phyloP scores from a whole-genome alignment of 306 rosid species.

The Trichosanthes truncata region DNA sequence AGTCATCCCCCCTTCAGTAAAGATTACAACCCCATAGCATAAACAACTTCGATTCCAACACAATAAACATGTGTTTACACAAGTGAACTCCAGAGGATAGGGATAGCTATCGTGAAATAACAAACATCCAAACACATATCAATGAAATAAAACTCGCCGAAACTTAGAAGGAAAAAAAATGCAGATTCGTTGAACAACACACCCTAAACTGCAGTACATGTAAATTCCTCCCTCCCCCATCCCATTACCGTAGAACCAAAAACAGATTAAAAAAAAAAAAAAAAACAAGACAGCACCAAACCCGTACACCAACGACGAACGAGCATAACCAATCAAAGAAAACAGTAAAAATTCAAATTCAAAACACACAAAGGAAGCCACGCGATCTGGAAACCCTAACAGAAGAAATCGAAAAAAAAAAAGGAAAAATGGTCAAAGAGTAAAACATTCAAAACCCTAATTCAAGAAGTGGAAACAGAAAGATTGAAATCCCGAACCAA shows the following conservation, averaged over 20 bases:
- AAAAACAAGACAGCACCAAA: background rate
- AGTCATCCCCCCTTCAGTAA: background rate
- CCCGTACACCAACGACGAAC: background rate
- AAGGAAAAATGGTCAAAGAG: background rate
- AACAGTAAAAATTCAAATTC: background rate
- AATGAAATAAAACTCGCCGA: background rate
- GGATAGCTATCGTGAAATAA: background rate
- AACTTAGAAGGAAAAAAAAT: background rate
- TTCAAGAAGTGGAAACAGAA: background rate
- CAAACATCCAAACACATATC: background rate
- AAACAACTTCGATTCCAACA: background rate
- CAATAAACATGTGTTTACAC: background rate
- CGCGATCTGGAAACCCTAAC: conserved; percentile 1
- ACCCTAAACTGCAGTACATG: background rate
- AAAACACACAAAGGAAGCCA: background rate
- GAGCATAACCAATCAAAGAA: background rate
- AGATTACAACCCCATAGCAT: background rate
- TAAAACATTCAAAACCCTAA: conserved; percentile 12
- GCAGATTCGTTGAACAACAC: background rate
- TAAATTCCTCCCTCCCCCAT: background rate
- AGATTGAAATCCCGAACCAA: background rate
- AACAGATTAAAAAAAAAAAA: background rate
- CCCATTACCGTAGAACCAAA: background rate
- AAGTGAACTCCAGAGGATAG: background rate
- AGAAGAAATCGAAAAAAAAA: background rate